Evolutionary conservation across 2,329 filamentous ascomycete genomes (phyloP), one percentile per base, ranked within the genome.

Genomic region (Aspergillus tamarii): DNA sequence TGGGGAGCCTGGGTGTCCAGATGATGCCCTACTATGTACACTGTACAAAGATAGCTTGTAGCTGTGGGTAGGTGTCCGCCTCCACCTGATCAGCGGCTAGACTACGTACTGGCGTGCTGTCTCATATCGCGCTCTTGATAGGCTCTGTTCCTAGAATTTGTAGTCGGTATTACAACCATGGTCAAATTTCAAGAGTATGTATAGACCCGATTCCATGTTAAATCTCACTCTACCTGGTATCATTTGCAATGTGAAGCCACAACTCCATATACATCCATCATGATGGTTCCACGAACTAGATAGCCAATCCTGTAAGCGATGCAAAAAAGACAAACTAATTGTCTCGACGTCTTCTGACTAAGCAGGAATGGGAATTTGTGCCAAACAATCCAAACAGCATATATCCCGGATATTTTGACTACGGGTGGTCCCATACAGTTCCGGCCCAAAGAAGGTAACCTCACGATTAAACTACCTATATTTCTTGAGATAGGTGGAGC

Each of bases 81-180:
- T 67, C 65, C 67, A 66, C 67, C 66, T 66, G 63, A 67, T 62
- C 65, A 61, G 65, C 63, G 60, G 56, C 67, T 67, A 64, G 56
- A 59, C 56, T 39, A 39, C 26, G 26, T 26, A 26, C 39, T 41
- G 50, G 50, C 52, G 30, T 10, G 21, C 16, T 19, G n/a, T 53
- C 50, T 34, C 50, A 53, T 53, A 53, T 7, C 28, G 36, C 26
- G 30, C 56, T 26, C 21, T 59, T 59, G 57, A 59, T 59, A 58
- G 57, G 30, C 34, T 45, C 45, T 39, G 45, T 30, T 46, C 45
- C 32, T 59, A 30, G 32, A 59, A 52, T 26, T 21, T 36, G 45
- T 46, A 36, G 45, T 30, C 26, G 21, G 7, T 59, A 39, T 46
- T 16, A n/a, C 45, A 19, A n/a, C 21, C 28, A 21, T 39, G 14